Evolutionary conservation across 2,329 filamentous ascomycete species (phyloP), one percentile per base, ranked within the genome.

Genomic region (Tolypocladium ophioglossoides): DNA sequence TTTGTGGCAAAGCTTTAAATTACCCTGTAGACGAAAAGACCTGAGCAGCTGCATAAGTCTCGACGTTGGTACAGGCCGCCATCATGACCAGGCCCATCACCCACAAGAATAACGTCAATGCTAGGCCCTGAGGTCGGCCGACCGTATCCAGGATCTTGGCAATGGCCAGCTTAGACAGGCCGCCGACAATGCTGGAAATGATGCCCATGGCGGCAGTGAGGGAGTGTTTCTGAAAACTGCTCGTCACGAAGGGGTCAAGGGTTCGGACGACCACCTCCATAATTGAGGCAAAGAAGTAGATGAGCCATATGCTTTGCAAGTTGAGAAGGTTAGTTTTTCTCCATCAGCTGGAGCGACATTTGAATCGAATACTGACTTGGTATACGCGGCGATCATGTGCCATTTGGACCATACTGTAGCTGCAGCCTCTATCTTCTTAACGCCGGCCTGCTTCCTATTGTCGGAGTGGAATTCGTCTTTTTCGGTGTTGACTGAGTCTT

Each of bases 81-180:
- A 84, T 85, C 68, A 87, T 75, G 53, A 83, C 72, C 52, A 84
- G 73, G 14, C 70, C 71, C 55, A 72, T 22, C 4, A 76, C 70
- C 57, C 74, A 74, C 32, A 80, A 67, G 7, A 72, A 52, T 8
- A 80, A 71, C 56, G 77, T 77, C 38, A 82, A 58, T 34, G 74
- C 67, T 60, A 82, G 78, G 8, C 80, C 81, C 61, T 83, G 75
- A 12, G 81, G 76, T 52, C 82, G 78, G 53, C 81, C 83, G 70
- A 79, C 85, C 14, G 83, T 72, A 66, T 85, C 79, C 47, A 84
- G 72, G 18, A 84, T 68, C 63, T 85, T 85, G 38, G 82, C 82
- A 61, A 83, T 74, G 2, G 81, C 78, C 2, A 84, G 75, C 61
- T 82, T 82, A 49, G 78, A 74, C 5, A 83, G 74, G 44, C 79